These are phyloP conservation scores for Reutealis trisperma DNA, from an alignment of 345 rosid species.

Conservation along the genomic window DNA sequence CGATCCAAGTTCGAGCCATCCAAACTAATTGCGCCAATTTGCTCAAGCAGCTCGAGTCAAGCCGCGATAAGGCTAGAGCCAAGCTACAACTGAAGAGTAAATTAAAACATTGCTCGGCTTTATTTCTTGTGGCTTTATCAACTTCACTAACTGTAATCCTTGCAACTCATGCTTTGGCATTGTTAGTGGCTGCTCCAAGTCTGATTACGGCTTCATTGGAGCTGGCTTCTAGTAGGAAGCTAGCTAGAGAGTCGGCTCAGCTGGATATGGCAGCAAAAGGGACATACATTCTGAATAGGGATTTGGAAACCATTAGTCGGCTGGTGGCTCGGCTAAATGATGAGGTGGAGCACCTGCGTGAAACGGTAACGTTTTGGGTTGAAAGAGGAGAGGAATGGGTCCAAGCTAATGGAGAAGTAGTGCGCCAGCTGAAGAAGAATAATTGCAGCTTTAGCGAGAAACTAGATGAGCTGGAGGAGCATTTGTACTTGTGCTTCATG, in stretches of 20 bases:
- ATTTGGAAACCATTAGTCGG: slow-evolving; percentile 69
- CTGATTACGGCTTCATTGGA: slow-evolving; percentile 39
- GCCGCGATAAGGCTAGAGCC: slow-evolving; percentile 47
- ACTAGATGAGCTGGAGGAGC: slow-evolving; percentile 82
- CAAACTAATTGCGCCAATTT: slow-evolving; percentile 44
- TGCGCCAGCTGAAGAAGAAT: slow-evolving; percentile 45
- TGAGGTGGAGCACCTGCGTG: slow-evolving; percentile 58
- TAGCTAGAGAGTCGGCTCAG: slow-evolving; percentile 42
- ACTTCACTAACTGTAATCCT: slow-evolving; percentile 56
- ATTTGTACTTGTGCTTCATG: slow-evolving; percentile 79
- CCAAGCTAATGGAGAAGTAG: slow-evolving; percentile 50
- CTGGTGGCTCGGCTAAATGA: slow-evolving; percentile 59
- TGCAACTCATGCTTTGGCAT: slow-evolving; percentile 69
- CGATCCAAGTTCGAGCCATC: slow-evolving; percentile 32
- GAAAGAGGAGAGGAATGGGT: slow-evolving; percentile 48
- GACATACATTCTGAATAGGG: slow-evolving; percentile 64
- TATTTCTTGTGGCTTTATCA: slow-evolving; percentile 58
- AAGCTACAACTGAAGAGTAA: slow-evolving; percentile 39
- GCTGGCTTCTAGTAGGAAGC: slow-evolving; percentile 39
- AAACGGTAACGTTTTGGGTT: slow-evolving; percentile 55
- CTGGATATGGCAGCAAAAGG: slow-evolving; percentile 82
- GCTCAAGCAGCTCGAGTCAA: slow-evolving; percentile 55
- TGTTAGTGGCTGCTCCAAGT: slow-evolving; percentile 64
- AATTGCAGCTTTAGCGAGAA: slow-evolving; percentile 53
- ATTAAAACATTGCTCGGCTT: slow-evolving; percentile 56